Percentiles rank a stretch among this genome's conserved stretches.
Conservation (phyloP, 2,329 filamentous ascomycete genomes). For the Colletotrichum chrysophilum region DNA sequence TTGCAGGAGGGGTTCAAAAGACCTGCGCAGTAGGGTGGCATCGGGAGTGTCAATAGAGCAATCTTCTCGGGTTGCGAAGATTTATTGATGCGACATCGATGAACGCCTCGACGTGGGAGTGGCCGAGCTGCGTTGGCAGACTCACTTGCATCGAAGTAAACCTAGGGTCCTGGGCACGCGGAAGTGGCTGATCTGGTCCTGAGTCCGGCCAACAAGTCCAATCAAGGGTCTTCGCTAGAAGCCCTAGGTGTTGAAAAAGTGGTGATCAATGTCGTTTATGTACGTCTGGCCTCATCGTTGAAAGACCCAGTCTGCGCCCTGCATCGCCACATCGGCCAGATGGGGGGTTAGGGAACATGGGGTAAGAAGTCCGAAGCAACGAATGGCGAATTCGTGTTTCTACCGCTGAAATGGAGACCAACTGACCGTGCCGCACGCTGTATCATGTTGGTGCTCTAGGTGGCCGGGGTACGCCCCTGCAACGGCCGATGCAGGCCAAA, state of each 20-base stretch:
- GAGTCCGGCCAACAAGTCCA: background rate
- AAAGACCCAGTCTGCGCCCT: background rate
- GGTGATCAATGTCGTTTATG: background rate
- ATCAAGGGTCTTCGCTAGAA: background rate
- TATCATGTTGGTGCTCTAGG: background rate
- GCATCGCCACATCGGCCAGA: background rate
- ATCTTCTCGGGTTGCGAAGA: background rate
- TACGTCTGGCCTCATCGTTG: background rate
- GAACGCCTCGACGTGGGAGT: background rate
- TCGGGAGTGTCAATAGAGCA: background rate
- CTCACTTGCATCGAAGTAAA: background rate
- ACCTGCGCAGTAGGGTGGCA: background rate
- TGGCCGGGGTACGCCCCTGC: background rate
- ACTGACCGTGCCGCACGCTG: background rate
- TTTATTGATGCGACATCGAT: background rate
- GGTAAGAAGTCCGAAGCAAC: background rate
- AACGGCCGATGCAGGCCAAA: background rate
- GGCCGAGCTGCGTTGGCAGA: background rate
- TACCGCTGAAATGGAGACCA: background rate
- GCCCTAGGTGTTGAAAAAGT: background rate
- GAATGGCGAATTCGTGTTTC: background rate
- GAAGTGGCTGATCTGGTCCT: background rate
- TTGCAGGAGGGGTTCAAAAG: background rate
- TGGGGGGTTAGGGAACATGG: background rate
- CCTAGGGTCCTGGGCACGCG: fast-evolving